Evolutionary conservation across 805 yeast genomes (phyloP), one percentile per base, ranked within the genome.

Genomic region (Barnettozyma siamensis): DNA sequence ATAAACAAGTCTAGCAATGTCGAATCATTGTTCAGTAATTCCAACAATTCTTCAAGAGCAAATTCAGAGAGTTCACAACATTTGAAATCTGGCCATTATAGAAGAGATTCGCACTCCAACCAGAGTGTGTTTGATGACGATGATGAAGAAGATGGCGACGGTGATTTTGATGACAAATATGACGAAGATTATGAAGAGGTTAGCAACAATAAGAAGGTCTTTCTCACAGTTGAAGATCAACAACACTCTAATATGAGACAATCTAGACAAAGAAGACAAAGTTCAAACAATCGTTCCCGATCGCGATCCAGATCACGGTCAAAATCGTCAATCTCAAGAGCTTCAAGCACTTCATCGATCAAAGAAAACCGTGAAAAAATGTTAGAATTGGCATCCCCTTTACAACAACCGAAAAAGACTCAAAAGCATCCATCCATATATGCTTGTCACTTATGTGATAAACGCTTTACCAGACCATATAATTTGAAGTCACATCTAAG

Each of bases 381-480:
- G 69, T 62, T 80, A 17, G 87, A 79, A 51, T 63, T 83, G 41
- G 88, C 88, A 2, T 67, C 78, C 10, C 78, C 85, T 0, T 66
- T 69, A 23, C 72, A 69, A 32, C 57, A 74, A 3, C 67, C 75
- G 35, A 74, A 74, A 55, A 62, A 85, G 19, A 67, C 74, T 7
- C 88, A 83, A 51, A 83, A 81, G 46, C 80, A 80, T 54, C 91
- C 91, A 0, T 75, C 85, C 20, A 71, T 78, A 8, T 85, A 76
- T 61, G 83, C 83, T 2, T 91, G 98, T 60, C 79, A 80, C 44
- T 63, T 85, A 33, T 91, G 99, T 63, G 88, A 80, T 31, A 88
- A 88, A 62, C 67, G 81, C 37, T 91, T 91, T 59, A 91, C 98
- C 2, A 67, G 98, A 41, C 96, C 96, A 0, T 93, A 93, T 61